Evolutionary conservation across 768 basidiomycete species (phyloP).

Genomic region (Cantharellus anzutake): DNA sequence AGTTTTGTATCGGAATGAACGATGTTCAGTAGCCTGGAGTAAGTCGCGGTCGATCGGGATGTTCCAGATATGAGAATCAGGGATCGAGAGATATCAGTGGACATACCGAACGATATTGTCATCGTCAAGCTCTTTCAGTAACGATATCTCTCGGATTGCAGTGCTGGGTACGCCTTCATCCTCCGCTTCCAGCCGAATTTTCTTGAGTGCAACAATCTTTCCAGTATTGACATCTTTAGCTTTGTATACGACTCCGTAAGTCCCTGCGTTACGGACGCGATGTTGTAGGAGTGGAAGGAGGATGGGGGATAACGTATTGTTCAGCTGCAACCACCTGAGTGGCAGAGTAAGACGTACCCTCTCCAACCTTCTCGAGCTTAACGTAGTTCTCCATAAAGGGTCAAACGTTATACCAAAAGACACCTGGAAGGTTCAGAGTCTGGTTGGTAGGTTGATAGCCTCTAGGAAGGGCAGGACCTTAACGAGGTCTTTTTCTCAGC

Average conservation of each 20-base stretch:
- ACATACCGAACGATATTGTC: constrained; percentile 79
- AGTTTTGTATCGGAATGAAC: constrained; percentile 94
- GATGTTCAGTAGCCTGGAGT: constrained; percentile 71
- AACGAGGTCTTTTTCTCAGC: too few species aligned
- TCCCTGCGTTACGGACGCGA: constrained; percentile 33
- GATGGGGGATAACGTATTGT: neutral
- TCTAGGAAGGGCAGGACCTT: too few species aligned
- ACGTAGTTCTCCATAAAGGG: constrained; percentile 47
- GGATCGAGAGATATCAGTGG: neutral
- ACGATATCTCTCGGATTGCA: constrained; percentile 92
- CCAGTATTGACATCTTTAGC: constrained; percentile 66
- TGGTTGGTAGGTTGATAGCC: too few species aligned
- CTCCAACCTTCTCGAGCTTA: constrained; percentile 89
- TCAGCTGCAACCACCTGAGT: neutral
- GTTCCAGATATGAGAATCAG: neutral
- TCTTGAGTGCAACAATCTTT: constrained; percentile 89
- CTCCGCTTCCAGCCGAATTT: constrained; percentile 94
- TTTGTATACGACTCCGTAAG: constrained; percentile 98
- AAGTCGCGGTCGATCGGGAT: neutral
- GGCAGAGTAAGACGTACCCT: constrained; percentile 34
- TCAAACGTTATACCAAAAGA: too few species aligned
- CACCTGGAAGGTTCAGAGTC: too few species aligned
- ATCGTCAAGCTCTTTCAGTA: constrained; percentile 91
- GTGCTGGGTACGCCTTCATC: constrained; percentile 98
- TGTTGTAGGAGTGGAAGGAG: neutral